Base-by-base conservation (phyloP, 257 asterid species). In the Przewalskia tangutica region DNA sequence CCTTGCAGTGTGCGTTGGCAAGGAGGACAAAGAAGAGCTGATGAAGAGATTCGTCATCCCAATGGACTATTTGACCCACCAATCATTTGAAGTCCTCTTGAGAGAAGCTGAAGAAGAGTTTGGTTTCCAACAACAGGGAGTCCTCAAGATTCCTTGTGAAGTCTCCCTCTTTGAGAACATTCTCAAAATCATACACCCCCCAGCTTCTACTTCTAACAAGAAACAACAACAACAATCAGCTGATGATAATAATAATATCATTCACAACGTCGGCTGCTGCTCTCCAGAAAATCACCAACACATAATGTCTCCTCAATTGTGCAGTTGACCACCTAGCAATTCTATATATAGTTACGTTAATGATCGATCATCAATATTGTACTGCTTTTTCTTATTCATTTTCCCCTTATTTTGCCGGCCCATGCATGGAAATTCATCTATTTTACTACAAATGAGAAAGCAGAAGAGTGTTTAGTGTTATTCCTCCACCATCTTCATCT, bases 91-190 rank as follows among this genome's bases (percentile, higher is more conserved):
- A 32, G 46, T 86, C 55, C 86, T 94, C 48, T 88, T 94, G 12
- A 85, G 95, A 53, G 93, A 94, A 82, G 98, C 98, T 0, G 98
- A 94, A 83, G 98, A 94, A 44, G 98, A 92, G 63, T 94, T 92
- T 44, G 98, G 98, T 1, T 94, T 94, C 85, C 98, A 94, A 53
- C 93, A 90, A 60, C 90, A 94, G 83, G 98, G 98, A 20, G 88
- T 92, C 53, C 92, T 94, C 3, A 88, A 84, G 85, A 85, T 94
- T 34, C 98, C 98, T 7, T 94, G 98, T 48, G 87, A 92, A 63
- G 91, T 94, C 9, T 82, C 90, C 1, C 55, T 88, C 56, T 94
- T 94, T 32, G 86, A 94, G 82, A 88, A 88, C 77, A 83, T 92
- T 11, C 42, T 93, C 87, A 89, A 85, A 87, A 86, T 83, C 85